Conservation (phyloP, 1,139 yeast genomes). For the Nakaseomyces glabratus region DNA sequence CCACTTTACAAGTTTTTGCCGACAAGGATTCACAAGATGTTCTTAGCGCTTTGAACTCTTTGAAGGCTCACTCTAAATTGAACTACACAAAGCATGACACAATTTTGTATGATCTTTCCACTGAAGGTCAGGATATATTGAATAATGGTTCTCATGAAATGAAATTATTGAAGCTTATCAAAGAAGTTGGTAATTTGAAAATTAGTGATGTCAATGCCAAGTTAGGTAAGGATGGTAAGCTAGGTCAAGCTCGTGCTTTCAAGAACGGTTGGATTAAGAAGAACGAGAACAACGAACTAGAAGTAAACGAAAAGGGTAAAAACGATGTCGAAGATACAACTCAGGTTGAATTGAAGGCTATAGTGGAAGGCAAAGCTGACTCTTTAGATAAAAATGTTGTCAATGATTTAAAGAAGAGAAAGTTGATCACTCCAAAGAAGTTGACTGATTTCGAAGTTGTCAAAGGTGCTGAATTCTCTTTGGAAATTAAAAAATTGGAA, state of each 20-base stretch:
- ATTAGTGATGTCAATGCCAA: slow-evolving; percentile 66
- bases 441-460: slow-evolving; percentile 63
- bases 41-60: slow-evolving; percentile 75
- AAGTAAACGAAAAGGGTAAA: slow-evolving; percentile 42
- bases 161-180: slow-evolving; percentile 68
- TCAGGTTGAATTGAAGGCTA: slow-evolving; percentile 51
- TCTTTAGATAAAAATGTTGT: slow-evolving; percentile 51
- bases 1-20: slow-evolving; percentile 54
- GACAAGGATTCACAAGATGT: slow-evolving; percentile 44
- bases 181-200: slow-evolving; percentile 63
- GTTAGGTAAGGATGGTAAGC: slow-evolving; percentile 69
- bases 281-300: slow-evolving; percentile 65
- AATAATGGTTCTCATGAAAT: slow-evolving; percentile 83
- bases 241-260: slow-evolving; percentile 98
- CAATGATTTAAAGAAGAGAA: slow-evolving; percentile 86
- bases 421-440: slow-evolving; percentile 65
- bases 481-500: slow-evolving; percentile 71
- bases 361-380: slow-evolving; percentile 34
- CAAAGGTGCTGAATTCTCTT: slow-evolving; percentile 79
- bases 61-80: slow-evolving; percentile 78
- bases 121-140: slow-evolving; percentile 76
- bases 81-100: slow-evolving; percentile 63
- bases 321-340: slow-evolving; percentile 49
- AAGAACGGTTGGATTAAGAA: slow-evolving; percentile 94
- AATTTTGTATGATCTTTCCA: slow-evolving; percentile 67